Evolutionary conservation across 164 flowering plant species (phyloP).

Genomic region (Euptelea pleiosperma): DNA sequence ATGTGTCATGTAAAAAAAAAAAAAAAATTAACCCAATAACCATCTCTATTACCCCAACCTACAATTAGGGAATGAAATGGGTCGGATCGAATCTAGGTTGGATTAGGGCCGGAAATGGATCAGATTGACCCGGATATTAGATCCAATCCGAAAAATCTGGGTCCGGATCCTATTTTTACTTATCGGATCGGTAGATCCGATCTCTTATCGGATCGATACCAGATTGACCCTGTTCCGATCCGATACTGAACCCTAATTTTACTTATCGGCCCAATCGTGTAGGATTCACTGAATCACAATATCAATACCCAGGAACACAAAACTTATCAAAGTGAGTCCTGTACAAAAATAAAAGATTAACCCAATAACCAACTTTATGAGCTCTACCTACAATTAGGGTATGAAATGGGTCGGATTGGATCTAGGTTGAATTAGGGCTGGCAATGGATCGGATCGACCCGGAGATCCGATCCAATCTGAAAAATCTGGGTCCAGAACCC

Average conservation of each 20-base stretch:
- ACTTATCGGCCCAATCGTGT: conserved; percentile 36
- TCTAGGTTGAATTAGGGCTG: background rate
- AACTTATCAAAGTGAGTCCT: background rate
- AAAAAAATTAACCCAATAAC: background rate
- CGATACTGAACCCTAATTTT: background rate
- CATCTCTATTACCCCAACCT: background rate
- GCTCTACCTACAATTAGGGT: background rate
- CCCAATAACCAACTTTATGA: background rate
- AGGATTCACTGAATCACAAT: conserved; percentile 36
- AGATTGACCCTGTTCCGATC: too few relatives aligned
- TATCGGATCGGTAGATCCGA: too few relatives aligned
- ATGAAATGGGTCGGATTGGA: background rate
- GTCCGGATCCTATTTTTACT: too few relatives aligned
- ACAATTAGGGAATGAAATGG: background rate
- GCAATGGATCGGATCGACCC: background rate
- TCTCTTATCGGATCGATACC: too few relatives aligned
- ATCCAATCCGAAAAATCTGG: too few relatives aligned
- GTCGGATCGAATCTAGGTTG: background rate
- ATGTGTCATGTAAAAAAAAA: too few relatives aligned
- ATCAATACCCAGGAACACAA: background rate
- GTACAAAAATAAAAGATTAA: background rate
- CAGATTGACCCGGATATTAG: background rate
- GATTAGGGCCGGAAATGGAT: background rate
- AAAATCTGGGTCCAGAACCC: too few relatives aligned
- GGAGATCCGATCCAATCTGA: background rate